These are phyloP conservation scores for Metschnikowia kunwiensis DNA, from an alignment of 805 yeast genomes.

Conservation along the genomic window DNA sequence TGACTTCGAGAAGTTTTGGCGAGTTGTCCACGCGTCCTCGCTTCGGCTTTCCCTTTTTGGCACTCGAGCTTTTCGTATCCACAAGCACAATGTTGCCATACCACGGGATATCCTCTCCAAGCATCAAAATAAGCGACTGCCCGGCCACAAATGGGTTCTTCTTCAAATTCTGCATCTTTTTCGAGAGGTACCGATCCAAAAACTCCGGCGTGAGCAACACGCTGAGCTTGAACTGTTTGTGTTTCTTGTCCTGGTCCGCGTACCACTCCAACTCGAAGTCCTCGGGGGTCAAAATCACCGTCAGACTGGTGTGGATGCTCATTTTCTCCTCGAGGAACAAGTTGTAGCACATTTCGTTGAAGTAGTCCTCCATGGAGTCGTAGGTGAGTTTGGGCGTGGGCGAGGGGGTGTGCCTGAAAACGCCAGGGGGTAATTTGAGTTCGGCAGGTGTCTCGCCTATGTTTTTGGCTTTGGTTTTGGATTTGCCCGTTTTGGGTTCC, in stretches of 20 bases:
- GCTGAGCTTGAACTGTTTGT: conserved; percentile 39
- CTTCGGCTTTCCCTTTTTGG: conserved; percentile 10
- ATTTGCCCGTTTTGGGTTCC: neutral
- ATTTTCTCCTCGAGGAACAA: conserved; percentile 59
- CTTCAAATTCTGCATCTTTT: conserved; percentile 48
- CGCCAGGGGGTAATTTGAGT: conserved; percentile 24
- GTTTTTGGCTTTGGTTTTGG: neutral
- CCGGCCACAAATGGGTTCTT: conserved; percentile 57
- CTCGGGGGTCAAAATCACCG: conserved; percentile 33
- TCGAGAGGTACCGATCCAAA: conserved; percentile 48
- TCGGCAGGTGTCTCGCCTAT: neutral
- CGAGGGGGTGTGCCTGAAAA: conserved; percentile 32
- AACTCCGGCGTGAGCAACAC: conserved; percentile 48
- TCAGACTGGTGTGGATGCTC: conserved; percentile 34
- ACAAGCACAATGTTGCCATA: conserved; percentile 52
- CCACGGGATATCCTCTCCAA: conserved; percentile 54
- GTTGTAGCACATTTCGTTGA: conserved; percentile 57
- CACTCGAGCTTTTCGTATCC: conserved; percentile 17
- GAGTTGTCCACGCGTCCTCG: conserved; percentile 11
- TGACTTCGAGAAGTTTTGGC: conserved; percentile 37
- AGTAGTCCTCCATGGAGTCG: conserved; percentile 50
- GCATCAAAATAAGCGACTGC: conserved; percentile 55
- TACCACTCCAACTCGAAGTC: conserved; percentile 54
- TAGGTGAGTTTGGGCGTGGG: conserved; percentile 44
- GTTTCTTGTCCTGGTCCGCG: conserved; percentile 41